These are phyloP conservation scores for Monosporascus sp. DNA, from an alignment of 2,329 filamentous ascomycete genomes.

Conservation along the genomic window DNA sequence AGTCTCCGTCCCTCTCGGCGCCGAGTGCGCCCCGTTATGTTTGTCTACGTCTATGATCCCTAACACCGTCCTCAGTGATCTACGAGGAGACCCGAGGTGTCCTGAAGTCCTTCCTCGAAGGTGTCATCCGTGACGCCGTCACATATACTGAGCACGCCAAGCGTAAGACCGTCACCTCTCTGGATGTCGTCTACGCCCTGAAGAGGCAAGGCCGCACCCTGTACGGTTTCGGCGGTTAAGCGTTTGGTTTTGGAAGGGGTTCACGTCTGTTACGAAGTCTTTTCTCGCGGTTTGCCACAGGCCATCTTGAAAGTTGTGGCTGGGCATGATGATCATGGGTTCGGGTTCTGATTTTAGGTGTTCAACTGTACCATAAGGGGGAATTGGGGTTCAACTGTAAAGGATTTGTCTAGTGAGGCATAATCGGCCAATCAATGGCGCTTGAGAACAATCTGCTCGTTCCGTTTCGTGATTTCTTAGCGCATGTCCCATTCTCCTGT, in stretches of 20 bases:
- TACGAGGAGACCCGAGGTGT: slow-evolving; percentile 64
- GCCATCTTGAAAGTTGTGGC: slow-evolving; percentile 20
- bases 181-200: slow-evolving; percentile 58
- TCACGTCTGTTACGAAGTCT: slow-evolving; percentile 32
- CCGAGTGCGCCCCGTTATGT: no score
- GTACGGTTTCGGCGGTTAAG: slow-evolving; percentile 57
- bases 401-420: slow-evolving; percentile 23
- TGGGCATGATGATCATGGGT: slow-evolving; percentile 30
- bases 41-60: slow-evolving; percentile 1
- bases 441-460: slow-evolving; percentile 11
- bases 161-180: slow-evolving; percentile 66
- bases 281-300: slow-evolving; percentile 25
- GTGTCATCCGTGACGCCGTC: slow-evolving; percentile 73
- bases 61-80: slow-evolving; percentile 19
- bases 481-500: no score
- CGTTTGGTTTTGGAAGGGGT: slow-evolving; percentile 14
- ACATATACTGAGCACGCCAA: slow-evolving; percentile 81
- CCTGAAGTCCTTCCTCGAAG: slow-evolving; percentile 78
- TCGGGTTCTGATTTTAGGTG: slow-evolving; percentile 28
- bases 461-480: neutral
- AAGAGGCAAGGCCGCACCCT: slow-evolving; percentile 63
- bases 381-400: slow-evolving; percentile 17
- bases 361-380: slow-evolving; percentile 31
- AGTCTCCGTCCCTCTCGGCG: slow-evolving; percentile 25
- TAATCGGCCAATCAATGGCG: slow-evolving; percentile 25